Conservation (phyloP, 176 grass and related monocot species). For the Cocos nucifera region DNA sequence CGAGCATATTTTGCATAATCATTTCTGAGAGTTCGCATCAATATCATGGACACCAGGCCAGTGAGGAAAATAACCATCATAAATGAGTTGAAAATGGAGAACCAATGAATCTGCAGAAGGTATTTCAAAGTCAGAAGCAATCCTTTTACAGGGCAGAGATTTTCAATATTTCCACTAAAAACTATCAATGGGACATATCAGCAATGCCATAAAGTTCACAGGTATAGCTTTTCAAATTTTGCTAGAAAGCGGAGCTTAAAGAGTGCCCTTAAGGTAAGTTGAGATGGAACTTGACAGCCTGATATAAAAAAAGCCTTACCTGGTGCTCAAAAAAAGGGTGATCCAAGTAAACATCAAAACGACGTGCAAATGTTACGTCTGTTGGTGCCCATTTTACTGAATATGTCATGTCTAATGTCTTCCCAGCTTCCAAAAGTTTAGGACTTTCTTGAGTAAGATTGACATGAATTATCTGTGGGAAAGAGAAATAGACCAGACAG, state of each 20-base stretch:
- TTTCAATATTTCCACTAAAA: neutral
- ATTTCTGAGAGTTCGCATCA: slow-evolving; percentile 5
- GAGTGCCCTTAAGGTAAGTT: too few relatives aligned
- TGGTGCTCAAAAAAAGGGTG: slow-evolving; percentile 2
- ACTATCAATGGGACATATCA: neutral
- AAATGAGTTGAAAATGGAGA: slow-evolving; percentile 2
- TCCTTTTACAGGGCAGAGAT: too few relatives aligned
- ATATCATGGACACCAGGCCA: slow-evolving; percentile 2
- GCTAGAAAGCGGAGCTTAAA: too few relatives aligned
- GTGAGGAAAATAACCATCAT: slow-evolving; percentile 8
- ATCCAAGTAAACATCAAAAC: slow-evolving; percentile 1
- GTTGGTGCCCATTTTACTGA: neutral
- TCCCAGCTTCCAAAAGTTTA: slow-evolving; percentile 1
- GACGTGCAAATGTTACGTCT: neutral
- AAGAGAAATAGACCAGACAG: neutral
- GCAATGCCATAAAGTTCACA: neutral
- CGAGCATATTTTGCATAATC: slow-evolving; percentile 7
- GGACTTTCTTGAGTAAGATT: slow-evolving; percentile 1
- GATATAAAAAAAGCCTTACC: neutral
- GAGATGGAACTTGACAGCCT: neutral
- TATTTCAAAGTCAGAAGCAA: neutral
- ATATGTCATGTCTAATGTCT: slow-evolving; percentile 1
- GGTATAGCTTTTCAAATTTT: too few relatives aligned
- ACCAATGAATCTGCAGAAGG: slow-evolving; percentile 1
- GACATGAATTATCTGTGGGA: slow-evolving; percentile 1